These are phyloP conservation scores for Coemansia umbellata DNA, from an alignment of 192 early-diverging fungal genomes.

Conservation along the genomic window DNA sequence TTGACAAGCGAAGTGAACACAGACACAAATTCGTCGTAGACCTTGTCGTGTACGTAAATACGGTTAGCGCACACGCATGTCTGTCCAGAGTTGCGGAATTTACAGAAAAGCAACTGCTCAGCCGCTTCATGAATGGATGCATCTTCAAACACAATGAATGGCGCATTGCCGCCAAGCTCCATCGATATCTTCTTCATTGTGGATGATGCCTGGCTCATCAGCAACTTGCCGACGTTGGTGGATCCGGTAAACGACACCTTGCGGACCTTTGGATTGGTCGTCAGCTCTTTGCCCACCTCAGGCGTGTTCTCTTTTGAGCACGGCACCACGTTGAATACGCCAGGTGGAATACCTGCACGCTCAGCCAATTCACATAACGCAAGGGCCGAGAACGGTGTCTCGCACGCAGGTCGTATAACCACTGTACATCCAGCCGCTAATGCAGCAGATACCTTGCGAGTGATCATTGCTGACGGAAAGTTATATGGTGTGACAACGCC, in stretches of 20 bases:
- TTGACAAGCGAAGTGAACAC: slow-evolving; percentile 59
- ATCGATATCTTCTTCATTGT: slow-evolving; percentile 52
- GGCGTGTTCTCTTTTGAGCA: slow-evolving; percentile 45
- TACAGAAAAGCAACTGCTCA: slow-evolving; percentile 32
- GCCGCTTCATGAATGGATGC: slow-evolving; percentile 47
- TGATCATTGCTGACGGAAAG: slow-evolving; percentile 82
- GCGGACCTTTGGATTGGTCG: slow-evolving; percentile 42
- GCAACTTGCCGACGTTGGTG: slow-evolving; percentile 47
- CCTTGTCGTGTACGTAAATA: slow-evolving; percentile 62
- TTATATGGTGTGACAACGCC: slow-evolving; percentile 76
- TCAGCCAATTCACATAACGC: slow-evolving; percentile 52
- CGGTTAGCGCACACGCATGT: slow-evolving; percentile 71
- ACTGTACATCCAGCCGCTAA: slow-evolving; percentile 49
- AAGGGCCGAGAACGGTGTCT: slow-evolving; percentile 57
- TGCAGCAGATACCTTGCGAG: slow-evolving; percentile 45
- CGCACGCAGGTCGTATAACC: slow-evolving; percentile 53
- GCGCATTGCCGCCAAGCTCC: slow-evolving; percentile 60
- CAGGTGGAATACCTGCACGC: slow-evolving; percentile 51
- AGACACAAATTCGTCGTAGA: slow-evolving; percentile 64
- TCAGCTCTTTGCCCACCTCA: slow-evolving; percentile 41
- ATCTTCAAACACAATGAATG: slow-evolving; percentile 56
- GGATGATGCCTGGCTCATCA: slow-evolving; percentile 50
- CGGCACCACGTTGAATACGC: slow-evolving; percentile 52
- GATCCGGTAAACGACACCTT: slow-evolving; percentile 60
- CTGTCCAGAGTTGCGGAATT: slow-evolving; percentile 69